phyloP scores from a whole-genome alignment of 208 protist species.

The Wallacemonas sp. region DNA sequence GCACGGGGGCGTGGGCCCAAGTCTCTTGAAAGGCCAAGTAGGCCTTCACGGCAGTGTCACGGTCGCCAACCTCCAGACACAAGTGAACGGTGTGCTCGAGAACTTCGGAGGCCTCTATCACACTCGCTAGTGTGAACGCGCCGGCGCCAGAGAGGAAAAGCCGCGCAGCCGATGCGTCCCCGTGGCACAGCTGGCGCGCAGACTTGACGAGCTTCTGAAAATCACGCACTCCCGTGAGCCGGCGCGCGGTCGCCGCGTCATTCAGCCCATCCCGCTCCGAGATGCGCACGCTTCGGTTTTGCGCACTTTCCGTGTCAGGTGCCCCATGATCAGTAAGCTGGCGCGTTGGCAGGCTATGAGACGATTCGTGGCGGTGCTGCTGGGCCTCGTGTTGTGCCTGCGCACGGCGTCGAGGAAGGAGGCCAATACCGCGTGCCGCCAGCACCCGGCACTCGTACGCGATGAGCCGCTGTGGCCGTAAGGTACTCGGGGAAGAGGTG shows the following conservation, averaged over 20 bases:
- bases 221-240: neutral
- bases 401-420: neutral
- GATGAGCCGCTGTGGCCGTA: neutral
- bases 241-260: too few species aligned
- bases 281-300: too few species aligned
- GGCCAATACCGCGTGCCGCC: neutral
- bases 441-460: constrained; percentile 1
- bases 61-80: constrained; percentile 13
- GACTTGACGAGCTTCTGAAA: neutral
- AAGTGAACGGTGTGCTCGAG: constrained; percentile 12
- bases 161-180: neutral
- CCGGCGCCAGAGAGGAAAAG: neutral
- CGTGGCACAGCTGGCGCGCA: neutral
- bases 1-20: neutral
- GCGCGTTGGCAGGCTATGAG: too few species aligned
- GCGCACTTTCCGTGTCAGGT: too few species aligned
- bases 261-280: too few species aligned
- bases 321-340: neutral
- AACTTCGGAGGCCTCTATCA: neutral
- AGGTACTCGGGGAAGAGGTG: too few species aligned
- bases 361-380: neutral
- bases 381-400: neutral
- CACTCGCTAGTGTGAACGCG: neutral
- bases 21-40: constrained; percentile 19
- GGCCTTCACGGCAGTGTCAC: constrained; percentile 16